A percentile compares a stretch with the other conserved stretches of the same genome.
phyloP scores from a whole-genome alignment of 352 stramenopile genomes.

The Pythium phragmitis region DNA sequence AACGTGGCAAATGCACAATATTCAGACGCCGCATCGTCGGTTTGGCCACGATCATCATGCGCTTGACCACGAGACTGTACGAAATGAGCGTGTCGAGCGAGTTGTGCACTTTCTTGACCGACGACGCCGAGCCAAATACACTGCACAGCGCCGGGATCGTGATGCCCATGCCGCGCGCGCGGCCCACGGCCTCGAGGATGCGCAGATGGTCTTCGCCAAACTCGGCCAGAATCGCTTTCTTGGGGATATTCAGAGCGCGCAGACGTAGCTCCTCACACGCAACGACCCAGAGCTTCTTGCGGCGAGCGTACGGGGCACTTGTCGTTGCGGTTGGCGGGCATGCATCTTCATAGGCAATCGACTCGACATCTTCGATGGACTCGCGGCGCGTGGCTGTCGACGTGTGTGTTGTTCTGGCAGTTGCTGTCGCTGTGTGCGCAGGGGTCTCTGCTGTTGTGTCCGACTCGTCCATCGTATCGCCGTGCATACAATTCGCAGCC shows the following conservation, averaged over 20 bases:
- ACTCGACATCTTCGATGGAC: conserved; percentile 9
- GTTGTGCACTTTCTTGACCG: conserved; percentile 77
- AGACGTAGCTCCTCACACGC: conserved; percentile 67
- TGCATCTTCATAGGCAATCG: conserved; percentile 18
- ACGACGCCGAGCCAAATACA: conserved; percentile 30
- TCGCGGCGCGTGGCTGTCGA: conserved; percentile 12
- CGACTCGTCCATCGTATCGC: neutral
- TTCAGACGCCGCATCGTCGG: conserved; percentile 69
- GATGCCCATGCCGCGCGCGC: conserved; percentile 44
- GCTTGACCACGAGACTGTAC: conserved; percentile 75
- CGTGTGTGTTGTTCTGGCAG: conserved; percentile 2
- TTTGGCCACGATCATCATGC: conserved; percentile 74
- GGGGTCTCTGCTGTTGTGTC: neutral
- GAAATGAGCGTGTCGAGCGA: conserved; percentile 77
- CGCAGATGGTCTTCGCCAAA: conserved; percentile 57
- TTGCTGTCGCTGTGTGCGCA: neutral
- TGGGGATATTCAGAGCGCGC: conserved; percentile 66
- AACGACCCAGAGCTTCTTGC: conserved; percentile 34
- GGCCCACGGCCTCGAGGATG: conserved; percentile 67
- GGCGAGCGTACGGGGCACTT: neutral
- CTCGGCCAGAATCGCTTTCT: conserved; percentile 60
- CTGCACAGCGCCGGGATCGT: conserved; percentile 51
- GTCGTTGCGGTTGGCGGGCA: neutral
- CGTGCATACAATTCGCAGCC: neutral
- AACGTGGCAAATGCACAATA: conserved; percentile 77